Evolutionary conservation across 345 rosid genomes (phyloP).

Genomic region (Microthlaspi erraticum): DNA sequence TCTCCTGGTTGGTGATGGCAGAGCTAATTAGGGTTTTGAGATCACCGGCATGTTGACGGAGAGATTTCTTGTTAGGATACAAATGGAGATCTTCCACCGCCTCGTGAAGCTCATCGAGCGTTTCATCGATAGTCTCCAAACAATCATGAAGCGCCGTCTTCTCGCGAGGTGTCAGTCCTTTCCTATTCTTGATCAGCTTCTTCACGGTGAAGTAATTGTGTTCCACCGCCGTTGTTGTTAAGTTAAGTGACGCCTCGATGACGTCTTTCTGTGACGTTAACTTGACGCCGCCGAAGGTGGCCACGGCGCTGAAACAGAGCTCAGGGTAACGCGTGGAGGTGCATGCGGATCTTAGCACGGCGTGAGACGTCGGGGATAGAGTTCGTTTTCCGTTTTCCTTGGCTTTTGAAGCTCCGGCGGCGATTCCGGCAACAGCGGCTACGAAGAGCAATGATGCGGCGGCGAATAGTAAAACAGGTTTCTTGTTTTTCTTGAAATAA

Average conservation of each 20-base stretch:
- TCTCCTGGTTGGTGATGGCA: conserved; percentile 89
- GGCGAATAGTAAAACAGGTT: conserved; percentile 30
- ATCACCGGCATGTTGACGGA: conserved; percentile 72
- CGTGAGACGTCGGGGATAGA: conserved; percentile 54
- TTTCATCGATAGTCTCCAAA: conserved; percentile 80
- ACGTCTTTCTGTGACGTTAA: conserved; percentile 60
- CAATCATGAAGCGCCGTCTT: conserved; percentile 87
- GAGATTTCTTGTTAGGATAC: conserved; percentile 72
- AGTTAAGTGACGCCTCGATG: conserved; percentile 56
- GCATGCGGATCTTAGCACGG: conserved; percentile 66
- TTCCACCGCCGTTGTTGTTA: conserved; percentile 53
- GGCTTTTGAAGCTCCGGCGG: conserved; percentile 40
- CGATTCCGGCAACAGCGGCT: conserved; percentile 37
- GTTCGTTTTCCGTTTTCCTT: conserved; percentile 27
- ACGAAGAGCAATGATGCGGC: conserved; percentile 31
- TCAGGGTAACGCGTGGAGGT: conserved; percentile 69
- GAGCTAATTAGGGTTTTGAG: conserved; percentile 81
- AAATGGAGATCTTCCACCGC: conserved; percentile 59
- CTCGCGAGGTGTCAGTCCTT: conserved; percentile 59
- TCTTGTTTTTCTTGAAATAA: conserved; percentile 38
- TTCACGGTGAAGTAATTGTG: conserved; percentile 57
- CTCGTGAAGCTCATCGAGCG: conserved; percentile 73
- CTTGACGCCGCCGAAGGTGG: conserved; percentile 40
- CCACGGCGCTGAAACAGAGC: conserved; percentile 69
- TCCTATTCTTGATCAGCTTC: conserved; percentile 39